Percentiles rank a stretch among this genome's conserved stretches.
phyloP scores from a whole-genome alignment of 164 flowering plant genomes.

The Hamamelis virginiana region DNA sequence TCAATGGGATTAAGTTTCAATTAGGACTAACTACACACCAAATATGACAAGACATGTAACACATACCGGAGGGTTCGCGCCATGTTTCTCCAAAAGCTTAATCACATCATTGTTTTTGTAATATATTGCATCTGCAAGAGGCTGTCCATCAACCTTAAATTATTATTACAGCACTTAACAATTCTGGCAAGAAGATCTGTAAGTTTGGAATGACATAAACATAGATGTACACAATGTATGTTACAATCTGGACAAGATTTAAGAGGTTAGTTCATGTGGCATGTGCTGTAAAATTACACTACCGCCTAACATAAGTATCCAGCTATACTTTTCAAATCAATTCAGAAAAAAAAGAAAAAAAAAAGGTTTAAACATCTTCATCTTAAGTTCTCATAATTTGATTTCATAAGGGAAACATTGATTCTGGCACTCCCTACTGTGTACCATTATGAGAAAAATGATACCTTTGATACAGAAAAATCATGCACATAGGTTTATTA shows the following conservation, averaged over 20 bases:
- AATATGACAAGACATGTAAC: background rate
- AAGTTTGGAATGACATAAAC: background rate
- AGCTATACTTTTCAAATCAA: too few relatives aligned
- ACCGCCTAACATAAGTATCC: too few relatives aligned
- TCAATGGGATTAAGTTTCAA: background rate
- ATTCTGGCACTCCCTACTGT: too few relatives aligned
- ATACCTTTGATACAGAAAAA: background rate
- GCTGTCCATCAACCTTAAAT: slow-evolving; percentile 47
- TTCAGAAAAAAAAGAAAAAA: too few relatives aligned
- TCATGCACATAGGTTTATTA: too few relatives aligned
- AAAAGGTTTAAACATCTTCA: too few relatives aligned
- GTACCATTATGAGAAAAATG: background rate
- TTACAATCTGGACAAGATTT: background rate
- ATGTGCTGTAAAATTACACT: background rate
- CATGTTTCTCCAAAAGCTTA: slow-evolving; percentile 81
- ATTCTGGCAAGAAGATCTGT: background rate
- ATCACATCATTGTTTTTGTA: slow-evolving; percentile 82
- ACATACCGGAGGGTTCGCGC: slow-evolving; percentile 83
- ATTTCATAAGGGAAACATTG: too few relatives aligned
- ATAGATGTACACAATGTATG: background rate
- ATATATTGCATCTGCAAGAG: slow-evolving; percentile 94
- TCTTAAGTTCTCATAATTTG: too few relatives aligned
- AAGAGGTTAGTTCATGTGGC: background rate
- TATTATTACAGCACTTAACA: background rate
- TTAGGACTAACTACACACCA: background rate